Conservation (phyloP, 192 early-diverging fungal genomes). For the Chytriomyces sp. region DNA sequence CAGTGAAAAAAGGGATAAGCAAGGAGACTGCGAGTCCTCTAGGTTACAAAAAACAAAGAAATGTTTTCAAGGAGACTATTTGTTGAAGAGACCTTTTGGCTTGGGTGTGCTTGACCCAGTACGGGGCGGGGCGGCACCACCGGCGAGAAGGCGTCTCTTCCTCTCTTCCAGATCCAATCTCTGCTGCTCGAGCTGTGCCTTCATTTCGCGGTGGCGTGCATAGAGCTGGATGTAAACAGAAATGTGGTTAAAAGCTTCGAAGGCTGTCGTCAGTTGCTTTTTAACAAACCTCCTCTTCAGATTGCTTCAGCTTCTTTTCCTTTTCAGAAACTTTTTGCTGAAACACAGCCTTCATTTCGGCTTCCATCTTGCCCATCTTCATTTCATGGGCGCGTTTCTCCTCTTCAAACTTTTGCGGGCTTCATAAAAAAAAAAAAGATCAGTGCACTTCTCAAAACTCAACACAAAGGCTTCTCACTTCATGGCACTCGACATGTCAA, state of each 20-base stretch:
- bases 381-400: slow-evolving; percentile 89
- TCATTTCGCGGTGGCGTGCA: slow-evolving; percentile 98
- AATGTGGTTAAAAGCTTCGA: not conserved
- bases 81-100: slow-evolving; percentile 72
- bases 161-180: slow-evolving; percentile 91
- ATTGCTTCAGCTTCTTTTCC: slow-evolving; percentile 97
- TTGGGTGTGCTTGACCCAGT: slow-evolving; percentile 58
- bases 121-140: slow-evolving; percentile 53
- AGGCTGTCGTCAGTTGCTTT: not conserved
- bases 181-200: slow-evolving; percentile 94
- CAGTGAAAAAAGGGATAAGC: not conserved
- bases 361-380: slow-evolving; percentile 98
- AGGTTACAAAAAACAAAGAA: slow-evolving; percentile 6
- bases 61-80: not conserved
- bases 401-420: slow-evolving; percentile 81
- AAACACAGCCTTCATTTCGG: slow-evolving; percentile 98
- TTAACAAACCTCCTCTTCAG: slow-evolving; percentile 78
- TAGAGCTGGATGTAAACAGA: slow-evolving; percentile 63
- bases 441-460: not conserved
- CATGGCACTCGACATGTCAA: slow-evolving; percentile 27
- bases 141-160: slow-evolving; percentile 81
- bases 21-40: not conserved
- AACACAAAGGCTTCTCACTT: slow-evolving; percentile 12
- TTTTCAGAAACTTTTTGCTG: slow-evolving; percentile 98
- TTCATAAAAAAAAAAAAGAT: slow-evolving; percentile 24